Base-by-base conservation (phyloP, 768 basidiomycete genomes). In the Galerina marginata region DNA sequence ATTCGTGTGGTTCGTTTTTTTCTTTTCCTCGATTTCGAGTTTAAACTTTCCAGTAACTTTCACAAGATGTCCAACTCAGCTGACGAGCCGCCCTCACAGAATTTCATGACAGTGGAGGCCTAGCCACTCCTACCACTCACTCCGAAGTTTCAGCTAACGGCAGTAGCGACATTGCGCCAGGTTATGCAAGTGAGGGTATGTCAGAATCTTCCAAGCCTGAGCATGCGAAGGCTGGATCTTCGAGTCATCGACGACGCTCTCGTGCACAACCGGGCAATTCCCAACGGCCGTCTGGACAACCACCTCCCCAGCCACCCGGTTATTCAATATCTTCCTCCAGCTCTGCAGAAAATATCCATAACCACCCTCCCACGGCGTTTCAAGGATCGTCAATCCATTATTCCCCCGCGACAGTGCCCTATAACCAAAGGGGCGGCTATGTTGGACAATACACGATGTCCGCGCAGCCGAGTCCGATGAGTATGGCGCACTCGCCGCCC, bases 391-490 rank as follows among this genome's bases (percentile, higher is more conserved):
- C 67, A 39, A 59, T 64, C 58, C 74, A 70, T 58, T 74, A 76
- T 55, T 43, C 73, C 7, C 54, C 72, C 9, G 56, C 72, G 10
- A 51, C 65, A 33, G 59, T 71, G 16, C 62, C 67, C 5, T 80
- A 78, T 61, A 66, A 69, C 61, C 79, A 78, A 36, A 73, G 66
- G 20, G 45, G 67, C 26, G 67, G 67, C 65, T 82, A 79, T 59
- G 67, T 75, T 26, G 78, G 79, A 56, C 83, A 78, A 71, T 86
- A 86, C 74, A 70, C 77, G 67, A 74, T 83, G 71, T 72, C 83
- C 65, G 61, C 77, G 2, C 82, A 79, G 65, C 75, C 77, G 29
- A 60, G 53, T 23, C 72, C 75, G 10, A 65, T 75, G 54, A 74
- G 58, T 36, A 69, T 80, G 61, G 69, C 67, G 5, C 81, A 80